These are phyloP conservation scores for Firmiana major DNA, from an alignment of 345 rosid species.

Conservation along the genomic window DNA sequence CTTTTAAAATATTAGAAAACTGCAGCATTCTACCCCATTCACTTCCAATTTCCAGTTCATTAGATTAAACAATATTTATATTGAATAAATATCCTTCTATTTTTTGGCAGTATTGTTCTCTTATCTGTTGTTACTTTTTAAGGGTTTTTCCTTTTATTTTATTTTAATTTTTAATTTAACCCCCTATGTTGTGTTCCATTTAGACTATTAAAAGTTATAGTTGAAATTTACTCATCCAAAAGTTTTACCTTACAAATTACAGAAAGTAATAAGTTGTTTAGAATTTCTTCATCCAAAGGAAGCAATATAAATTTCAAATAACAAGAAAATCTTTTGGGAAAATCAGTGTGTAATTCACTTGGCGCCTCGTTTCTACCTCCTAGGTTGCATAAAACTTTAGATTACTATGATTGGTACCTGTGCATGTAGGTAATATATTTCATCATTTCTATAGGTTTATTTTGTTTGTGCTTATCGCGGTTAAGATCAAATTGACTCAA, in stretches of 20 bases:
- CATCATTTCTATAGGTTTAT: neutral
- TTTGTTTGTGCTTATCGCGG: neutral
- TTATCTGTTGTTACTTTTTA: neutral
- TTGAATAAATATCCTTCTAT: neutral
- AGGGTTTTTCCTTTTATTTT: neutral
- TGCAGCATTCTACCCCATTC: neutral
- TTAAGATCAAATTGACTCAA: conserved; percentile 5
- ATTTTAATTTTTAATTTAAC: neutral
- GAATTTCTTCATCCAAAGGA: neutral
- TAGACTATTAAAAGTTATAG: neutral
- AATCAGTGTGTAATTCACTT: neutral
- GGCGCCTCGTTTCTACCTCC: neutral
- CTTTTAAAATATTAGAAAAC: neutral
- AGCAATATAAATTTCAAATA: neutral
- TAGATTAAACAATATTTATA: neutral
- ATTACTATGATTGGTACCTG: neutral
- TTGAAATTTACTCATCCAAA: neutral
- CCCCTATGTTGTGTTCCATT: neutral
- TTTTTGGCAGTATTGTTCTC: neutral
- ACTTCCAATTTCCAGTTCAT: neutral
- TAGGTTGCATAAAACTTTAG: neutral
- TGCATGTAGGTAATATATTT: neutral
- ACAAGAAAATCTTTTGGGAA: neutral
- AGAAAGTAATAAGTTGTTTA: neutral
- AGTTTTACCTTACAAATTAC: neutral